Base-by-base conservation (phyloP, 805 yeast genomes). In the Candida sonorensis region DNA sequence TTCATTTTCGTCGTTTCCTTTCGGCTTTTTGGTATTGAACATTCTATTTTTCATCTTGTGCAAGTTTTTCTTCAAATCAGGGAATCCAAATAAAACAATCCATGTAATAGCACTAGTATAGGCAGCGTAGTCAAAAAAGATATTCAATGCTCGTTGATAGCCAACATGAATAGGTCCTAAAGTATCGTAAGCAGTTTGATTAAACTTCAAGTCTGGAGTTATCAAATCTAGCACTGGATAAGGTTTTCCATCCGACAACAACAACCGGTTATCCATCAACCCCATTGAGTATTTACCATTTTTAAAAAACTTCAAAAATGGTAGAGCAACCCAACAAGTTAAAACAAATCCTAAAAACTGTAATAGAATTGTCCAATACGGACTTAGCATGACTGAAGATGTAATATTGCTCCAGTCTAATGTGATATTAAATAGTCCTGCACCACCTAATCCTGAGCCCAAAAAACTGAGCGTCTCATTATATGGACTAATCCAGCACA, bases 381-480 rank as follows among this genome's bases (percentile, higher is more conserved):
- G 76, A 30, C 60, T 41, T 10, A 69, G 42, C 73, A 70, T 64
- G 26, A 70, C 70, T 6, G 55, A 46, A 0, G 73, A 67, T 1
- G 75, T 66, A 31, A 70, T 67, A 40, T 70, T 70, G 33, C 73
- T 66, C 75, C 76, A 70, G 38, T 70, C 75, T 20, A 70, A 51
- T 1, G 74, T 55, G 16, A 69, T 49, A 38, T 70, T 70, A 34
- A 69, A 45, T 21, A 70, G 47, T 5, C 75, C 75, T 60, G 68
- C 59, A 1, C 75, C 75, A 2, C 75, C 75, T 30, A 70, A 43
- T 0, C 75, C 75, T n/a, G 71, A 63, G 4, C 75, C 75, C 8
- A 69, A 42, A 37, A 70, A 70, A 34, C 67, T 68, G 10, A 62
- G 39, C 1, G 51, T 51, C 8, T 46, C 40, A 40, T 60, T 69